Conservation (phyloP, 176 grass and related monocot genomes). For the Oryza meyeriana region DNA sequence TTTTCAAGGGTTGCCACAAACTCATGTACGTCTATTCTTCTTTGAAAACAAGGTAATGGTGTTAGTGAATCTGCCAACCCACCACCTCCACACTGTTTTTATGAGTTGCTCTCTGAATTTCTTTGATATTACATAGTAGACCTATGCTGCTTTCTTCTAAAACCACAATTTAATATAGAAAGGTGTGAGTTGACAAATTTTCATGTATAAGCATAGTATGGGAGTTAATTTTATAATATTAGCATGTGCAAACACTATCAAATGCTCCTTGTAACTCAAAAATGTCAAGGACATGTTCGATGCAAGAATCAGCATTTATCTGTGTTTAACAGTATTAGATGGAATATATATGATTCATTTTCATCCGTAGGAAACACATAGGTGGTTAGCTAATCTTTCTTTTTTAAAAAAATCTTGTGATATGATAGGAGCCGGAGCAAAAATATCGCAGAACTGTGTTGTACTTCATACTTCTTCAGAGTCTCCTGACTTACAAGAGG, state of each 20-base stretch:
- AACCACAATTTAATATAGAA: not conserved
- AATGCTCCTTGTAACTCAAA: not conserved
- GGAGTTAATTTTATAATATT: too few species aligned
- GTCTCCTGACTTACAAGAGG: slow-evolving; percentile 54
- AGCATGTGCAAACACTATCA: not conserved
- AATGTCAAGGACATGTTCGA: not conserved
- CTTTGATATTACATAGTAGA: not conserved
- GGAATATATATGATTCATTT: not conserved
- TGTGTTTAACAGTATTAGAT: not conserved
- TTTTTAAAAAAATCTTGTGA: slow-evolving; percentile 7
- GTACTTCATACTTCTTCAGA: slow-evolving; percentile 72
- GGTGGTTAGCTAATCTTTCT: not conserved
- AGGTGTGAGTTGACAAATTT: too few species aligned
- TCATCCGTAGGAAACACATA: not conserved
- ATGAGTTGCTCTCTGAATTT: not conserved
- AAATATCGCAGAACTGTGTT: slow-evolving; percentile 65
- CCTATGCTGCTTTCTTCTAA: not conserved
- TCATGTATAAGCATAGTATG: too few species aligned
- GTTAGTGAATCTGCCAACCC: not conserved
- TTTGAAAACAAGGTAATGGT: not conserved
- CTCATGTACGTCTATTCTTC: not conserved
- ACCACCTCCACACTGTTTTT: not conserved
- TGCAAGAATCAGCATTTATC: not conserved
- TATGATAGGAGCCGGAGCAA: slow-evolving; percentile 67
- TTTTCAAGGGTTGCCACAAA: slow-evolving; percentile 1